A percentile compares a stretch with the other conserved stretches of the same genome.
Conservation (phyloP, 1,284 basidiomycete species). For the Leccinum pachyderme region DNA sequence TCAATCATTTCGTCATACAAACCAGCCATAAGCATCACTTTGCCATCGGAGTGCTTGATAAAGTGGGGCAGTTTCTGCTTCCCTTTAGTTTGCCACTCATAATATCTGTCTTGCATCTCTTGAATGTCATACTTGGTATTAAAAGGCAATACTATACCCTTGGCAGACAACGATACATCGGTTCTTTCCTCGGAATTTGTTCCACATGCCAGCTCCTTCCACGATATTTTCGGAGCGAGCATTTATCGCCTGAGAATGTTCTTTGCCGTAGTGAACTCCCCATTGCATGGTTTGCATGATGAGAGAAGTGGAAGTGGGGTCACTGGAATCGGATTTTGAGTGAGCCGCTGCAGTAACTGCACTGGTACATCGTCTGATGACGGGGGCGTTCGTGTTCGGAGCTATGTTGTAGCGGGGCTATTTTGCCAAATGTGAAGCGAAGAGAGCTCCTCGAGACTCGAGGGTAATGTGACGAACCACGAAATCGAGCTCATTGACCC, state of each 20-base stretch:
- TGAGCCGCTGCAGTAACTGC: not conserved
- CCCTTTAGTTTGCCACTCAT: conserved; percentile 87
- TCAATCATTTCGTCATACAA: conserved; percentile 77
- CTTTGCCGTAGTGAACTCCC: conserved; percentile 84
- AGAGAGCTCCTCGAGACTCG: not conserved
- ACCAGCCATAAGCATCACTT: conserved; percentile 84
- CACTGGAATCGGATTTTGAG: conserved; percentile 1
- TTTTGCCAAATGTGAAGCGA: not conserved
- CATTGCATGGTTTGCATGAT: conserved; percentile 81
- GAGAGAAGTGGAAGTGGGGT: conserved; percentile 18
- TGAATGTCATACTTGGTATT: not conserved
- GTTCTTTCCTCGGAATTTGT: conserved; percentile 71
- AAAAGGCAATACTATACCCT: conserved; percentile 48
- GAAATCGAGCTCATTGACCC: conserved; percentile 62
- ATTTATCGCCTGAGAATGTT: conserved; percentile 84
- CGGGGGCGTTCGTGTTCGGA: conserved; percentile 65
- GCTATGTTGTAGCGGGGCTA: conserved; percentile 68
- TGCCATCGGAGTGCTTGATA: conserved; percentile 64
- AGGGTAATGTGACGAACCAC: conserved; percentile 36
- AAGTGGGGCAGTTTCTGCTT: conserved; percentile 80
- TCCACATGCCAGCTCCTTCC: conserved; percentile 79
- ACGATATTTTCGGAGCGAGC: conserved; percentile 83
- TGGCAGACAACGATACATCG: conserved; percentile 80
- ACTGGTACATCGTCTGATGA: conserved; percentile 46
- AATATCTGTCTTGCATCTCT: conserved; percentile 57